Conservation (phyloP, 2,329 filamentous ascomycete genomes). For the Pseudogymnoascus sp. region DNA sequence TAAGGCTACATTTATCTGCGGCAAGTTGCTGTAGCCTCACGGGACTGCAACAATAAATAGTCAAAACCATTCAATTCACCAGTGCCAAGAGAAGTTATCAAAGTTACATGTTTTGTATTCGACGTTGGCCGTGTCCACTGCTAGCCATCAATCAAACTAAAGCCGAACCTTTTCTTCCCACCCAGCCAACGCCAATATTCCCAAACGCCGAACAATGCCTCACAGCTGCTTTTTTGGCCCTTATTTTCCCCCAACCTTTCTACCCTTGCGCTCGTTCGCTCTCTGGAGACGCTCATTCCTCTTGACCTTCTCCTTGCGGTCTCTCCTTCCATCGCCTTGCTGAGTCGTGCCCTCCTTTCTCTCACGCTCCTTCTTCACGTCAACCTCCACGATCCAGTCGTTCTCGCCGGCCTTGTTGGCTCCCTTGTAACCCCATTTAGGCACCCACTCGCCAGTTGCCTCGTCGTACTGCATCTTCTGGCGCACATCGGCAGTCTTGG, state of each 20-base stretch:
- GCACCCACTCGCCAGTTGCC: slow-evolving; percentile 76
- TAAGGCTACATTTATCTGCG: background rate
- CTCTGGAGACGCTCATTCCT: slow-evolving; percentile 64
- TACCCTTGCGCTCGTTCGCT: slow-evolving; percentile 51
- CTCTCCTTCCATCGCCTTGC: slow-evolving; percentile 55
- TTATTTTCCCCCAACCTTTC: slow-evolving; percentile 21
- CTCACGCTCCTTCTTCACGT: slow-evolving; percentile 62
- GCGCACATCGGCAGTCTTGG: slow-evolving; percentile 71
- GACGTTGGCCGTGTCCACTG: slow-evolving; percentile 7
- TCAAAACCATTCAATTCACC: background rate
- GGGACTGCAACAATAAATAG: background rate
- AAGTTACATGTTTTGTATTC: slow-evolving; percentile 7
- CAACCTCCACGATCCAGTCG: slow-evolving; percentile 89
- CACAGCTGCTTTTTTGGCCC: background rate
- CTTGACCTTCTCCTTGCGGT: slow-evolving; percentile 61
- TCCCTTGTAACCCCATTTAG: slow-evolving; percentile 91
- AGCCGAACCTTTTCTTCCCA: slow-evolving; percentile 8
- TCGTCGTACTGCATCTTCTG: slow-evolving; percentile 80
- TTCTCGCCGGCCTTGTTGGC: slow-evolving; percentile 77
- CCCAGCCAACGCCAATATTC: slow-evolving; percentile 7
- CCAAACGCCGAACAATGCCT: slow-evolving; percentile 10
- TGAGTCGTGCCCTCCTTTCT: slow-evolving; percentile 55
- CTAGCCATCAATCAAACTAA: slow-evolving; percentile 9
- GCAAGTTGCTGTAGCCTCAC: background rate
- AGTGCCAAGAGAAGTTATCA: background rate